phyloP scores from a whole-genome alignment of 192 early-diverging fungal genomes.

The Podila clonocystis region DNA sequence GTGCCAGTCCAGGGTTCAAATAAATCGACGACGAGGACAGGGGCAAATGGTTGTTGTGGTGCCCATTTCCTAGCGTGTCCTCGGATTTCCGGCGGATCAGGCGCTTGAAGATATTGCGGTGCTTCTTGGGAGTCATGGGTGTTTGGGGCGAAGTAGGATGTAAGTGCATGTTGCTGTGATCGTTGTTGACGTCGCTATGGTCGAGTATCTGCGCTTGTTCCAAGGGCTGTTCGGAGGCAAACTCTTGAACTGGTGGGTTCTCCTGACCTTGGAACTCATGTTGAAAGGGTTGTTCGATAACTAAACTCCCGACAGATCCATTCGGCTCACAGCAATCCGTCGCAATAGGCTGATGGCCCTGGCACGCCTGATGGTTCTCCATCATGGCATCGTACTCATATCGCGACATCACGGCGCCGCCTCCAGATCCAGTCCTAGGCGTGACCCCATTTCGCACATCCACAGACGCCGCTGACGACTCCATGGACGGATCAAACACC shows the following conservation, averaged over 20 bases:
- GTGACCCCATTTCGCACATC: not conserved
- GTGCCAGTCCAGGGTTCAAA: not conserved
- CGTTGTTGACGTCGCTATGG: not conserved
- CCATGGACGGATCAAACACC: not conserved
- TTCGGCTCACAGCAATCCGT: not conserved
- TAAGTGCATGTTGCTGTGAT: not conserved
- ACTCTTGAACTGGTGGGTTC: no score
- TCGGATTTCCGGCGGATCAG: constrained; percentile 29
- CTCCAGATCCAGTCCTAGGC: not conserved
- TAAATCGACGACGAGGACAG: constrained; percentile 11
- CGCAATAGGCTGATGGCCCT: not conserved
- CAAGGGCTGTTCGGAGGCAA: not conserved
- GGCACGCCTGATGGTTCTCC: not conserved
- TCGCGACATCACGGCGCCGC: constrained; percentile 3
- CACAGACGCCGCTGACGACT: not conserved
- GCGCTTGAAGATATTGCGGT: constrained; percentile 28
- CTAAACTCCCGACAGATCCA: not conserved
- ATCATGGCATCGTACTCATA: constrained; percentile 14
- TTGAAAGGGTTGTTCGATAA: not conserved
- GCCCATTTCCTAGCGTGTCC: not conserved
- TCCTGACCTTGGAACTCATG: not conserved
- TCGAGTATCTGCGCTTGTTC: not conserved
- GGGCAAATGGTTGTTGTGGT: not conserved
- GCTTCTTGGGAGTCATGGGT: not conserved
- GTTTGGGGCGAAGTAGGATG: constrained; percentile 1